Base-by-base conservation (phyloP, 306 rosid species). In the Lablab purpureus region DNA sequence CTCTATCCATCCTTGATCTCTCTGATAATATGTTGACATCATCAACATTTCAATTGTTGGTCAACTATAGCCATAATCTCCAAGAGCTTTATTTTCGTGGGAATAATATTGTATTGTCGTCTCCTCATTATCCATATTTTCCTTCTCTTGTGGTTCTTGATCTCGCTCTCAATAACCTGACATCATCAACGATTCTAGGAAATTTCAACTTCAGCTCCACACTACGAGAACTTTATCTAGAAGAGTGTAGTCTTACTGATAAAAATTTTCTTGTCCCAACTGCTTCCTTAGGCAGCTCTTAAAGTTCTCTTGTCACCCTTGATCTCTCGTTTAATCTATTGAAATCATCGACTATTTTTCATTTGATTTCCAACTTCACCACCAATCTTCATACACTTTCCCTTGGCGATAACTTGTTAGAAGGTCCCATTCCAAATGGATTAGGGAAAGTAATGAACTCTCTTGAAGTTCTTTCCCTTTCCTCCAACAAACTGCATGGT, bases 1-100 rank as follows among this genome's bases (percentile, higher is more conserved):
- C 66, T 59, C 66, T 58, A 23, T 27, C 67, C 67, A 14, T 30
- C 41, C 21, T 60, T 15, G 67, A 60, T 30, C 67, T 60, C 21
- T 28, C 43, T 60, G 1, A 1, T 0, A 60, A 60, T 30, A 60
- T 28, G 67, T 2, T 60, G 12, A 7, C 43, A 2, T 15, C 67
- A 28, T 60, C 67, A 30, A 60, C 67, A 7, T 28, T 60, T 30
- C 22, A 30, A 60, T 30, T 60, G 21, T 60, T 60, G 43, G 2
- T 5, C 41, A 60, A 60, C 67, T 5, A 5, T 14, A 59, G 4
- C 19, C 40, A 0, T 28, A 27, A 27, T 59, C 67, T 59, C 10
- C 67, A 14, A 28, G n/a, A 58, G 8, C 37, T 59, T 25, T 13
- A 59, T 59, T 19, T 59, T 25, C 10, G 17, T 22, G 0, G 2